Conservation (phyloP, 2,329 filamentous ascomycete genomes). For the Balansia obtecta region DNA sequence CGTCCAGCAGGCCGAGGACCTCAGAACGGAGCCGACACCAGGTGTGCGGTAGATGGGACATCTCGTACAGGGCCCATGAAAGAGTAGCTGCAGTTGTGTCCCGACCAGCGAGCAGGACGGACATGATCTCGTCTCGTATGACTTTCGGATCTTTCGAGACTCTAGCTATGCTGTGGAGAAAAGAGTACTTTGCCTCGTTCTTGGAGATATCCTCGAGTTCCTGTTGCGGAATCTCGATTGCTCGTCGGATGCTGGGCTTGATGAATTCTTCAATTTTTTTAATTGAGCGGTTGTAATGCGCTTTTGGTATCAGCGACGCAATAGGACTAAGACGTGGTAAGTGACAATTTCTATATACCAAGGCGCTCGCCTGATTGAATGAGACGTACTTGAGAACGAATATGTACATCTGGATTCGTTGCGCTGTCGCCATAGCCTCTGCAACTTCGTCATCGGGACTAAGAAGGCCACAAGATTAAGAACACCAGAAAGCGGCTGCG, state of each 20-base stretch:
- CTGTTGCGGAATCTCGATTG: constrained; percentile 46
- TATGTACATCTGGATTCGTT: constrained; percentile 52
- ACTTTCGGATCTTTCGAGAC: constrained; percentile 51
- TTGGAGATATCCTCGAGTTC: constrained; percentile 60
- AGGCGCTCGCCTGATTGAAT: background rate
- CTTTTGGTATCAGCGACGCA: constrained; percentile 43
- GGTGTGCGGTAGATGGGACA: constrained; percentile 55
- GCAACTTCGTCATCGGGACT: constrained; percentile 50
- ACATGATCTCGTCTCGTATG: constrained; percentile 66
- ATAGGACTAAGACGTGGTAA: constrained; percentile 36
- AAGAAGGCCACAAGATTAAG: constrained; percentile 8
- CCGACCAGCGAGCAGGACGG: constrained; percentile 66
- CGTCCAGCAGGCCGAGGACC: constrained; percentile 54
- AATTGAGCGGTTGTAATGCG: constrained; percentile 49
- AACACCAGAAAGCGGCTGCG: constrained; percentile 26
- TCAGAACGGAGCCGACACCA: constrained; percentile 59
- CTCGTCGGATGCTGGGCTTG: constrained; percentile 53
- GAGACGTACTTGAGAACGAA: constrained; percentile 30
- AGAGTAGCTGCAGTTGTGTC: constrained; percentile 79
- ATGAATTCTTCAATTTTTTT: constrained; percentile 57
- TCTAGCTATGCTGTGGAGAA: constrained; percentile 63
- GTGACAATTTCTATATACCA: background rate
- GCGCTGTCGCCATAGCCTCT: constrained; percentile 56
- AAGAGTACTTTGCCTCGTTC: constrained; percentile 55
- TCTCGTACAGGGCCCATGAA: constrained; percentile 71